A percentile compares a stretch with the other conserved stretches of the same genome.
These are phyloP conservation scores for Musa balbisiana DNA, from an alignment of 202 grass and related monocot species.

Conservation along the genomic window DNA sequence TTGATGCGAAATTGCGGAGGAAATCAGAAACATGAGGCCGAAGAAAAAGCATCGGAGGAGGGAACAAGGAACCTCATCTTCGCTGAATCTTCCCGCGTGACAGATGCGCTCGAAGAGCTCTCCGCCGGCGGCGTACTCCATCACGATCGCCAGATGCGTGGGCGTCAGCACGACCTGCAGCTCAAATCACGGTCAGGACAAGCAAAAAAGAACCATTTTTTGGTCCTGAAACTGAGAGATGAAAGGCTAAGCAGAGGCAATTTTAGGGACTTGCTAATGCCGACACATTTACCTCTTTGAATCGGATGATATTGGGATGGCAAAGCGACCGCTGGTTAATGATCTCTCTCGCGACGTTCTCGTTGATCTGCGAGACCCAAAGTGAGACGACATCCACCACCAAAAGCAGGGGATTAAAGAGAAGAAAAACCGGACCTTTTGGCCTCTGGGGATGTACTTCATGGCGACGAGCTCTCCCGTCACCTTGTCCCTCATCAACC, in stretches of 20 bases:
- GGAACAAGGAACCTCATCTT: slow-evolving; percentile 55
- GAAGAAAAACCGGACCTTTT: slow-evolving; percentile 34
- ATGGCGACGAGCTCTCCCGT: slow-evolving; percentile 87
- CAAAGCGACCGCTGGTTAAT: slow-evolving; percentile 84
- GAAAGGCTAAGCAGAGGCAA: background rate
- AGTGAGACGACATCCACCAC: background rate
- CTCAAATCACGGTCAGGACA: background rate
- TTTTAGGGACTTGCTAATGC: background rate
- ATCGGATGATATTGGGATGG: slow-evolving; percentile 89
- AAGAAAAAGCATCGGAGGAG: background rate
- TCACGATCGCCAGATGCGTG: slow-evolving; percentile 88
- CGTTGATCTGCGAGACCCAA: slow-evolving; percentile 59
- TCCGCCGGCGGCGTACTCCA: slow-evolving; percentile 90
- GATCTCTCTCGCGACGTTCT: slow-evolving; percentile 94
- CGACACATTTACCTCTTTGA: slow-evolving; percentile 55
- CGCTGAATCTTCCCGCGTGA: slow-evolving; percentile 82
- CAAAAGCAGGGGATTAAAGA: background rate
- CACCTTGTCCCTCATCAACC: slow-evolving; percentile 78
- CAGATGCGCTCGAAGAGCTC: slow-evolving; percentile 96
- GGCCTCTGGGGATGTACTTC: slow-evolving; percentile 74
- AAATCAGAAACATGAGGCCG: background rate
- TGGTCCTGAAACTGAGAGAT: too few relatives aligned
- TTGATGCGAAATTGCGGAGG: background rate
- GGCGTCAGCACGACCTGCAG: slow-evolving; percentile 65
- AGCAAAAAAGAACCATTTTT: background rate